Percentiles rank a stretch among this genome's conserved stretches.
Evolutionary conservation across 2,329 filamentous ascomycete species (phyloP).

Genomic region (Colletotrichum falcatum): DNA sequence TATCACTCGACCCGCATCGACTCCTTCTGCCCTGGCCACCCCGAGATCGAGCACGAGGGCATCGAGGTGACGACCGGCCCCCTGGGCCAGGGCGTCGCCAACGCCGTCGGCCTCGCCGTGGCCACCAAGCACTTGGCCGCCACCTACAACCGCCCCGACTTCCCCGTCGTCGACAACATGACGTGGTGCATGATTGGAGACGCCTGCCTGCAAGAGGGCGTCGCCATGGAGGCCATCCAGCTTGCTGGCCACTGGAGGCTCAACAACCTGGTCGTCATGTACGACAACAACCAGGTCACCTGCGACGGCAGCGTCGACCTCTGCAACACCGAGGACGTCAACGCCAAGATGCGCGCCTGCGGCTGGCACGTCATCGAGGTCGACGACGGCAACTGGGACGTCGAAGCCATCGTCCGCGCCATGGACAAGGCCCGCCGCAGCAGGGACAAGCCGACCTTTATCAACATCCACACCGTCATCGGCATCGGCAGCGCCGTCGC

Average conservation of each 20-base stretch:
- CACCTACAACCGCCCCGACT: conserved; percentile 63
- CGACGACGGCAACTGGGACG: conserved; percentile 63
- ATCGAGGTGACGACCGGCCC: conserved; percentile 71
- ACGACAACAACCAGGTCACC: conserved; percentile 72
- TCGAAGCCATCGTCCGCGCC: conserved; percentile 58
- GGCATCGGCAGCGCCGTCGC: conserved; percentile 62
- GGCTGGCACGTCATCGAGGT: conserved; percentile 69
- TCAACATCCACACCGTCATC: conserved; percentile 69
- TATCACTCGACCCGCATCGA: conserved; percentile 60
- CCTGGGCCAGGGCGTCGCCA: conserved; percentile 70
- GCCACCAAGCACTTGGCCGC: conserved; percentile 67
- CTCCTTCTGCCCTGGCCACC: conserved; percentile 66
- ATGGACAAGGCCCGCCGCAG: conserved; percentile 57
- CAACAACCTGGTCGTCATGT: conserved; percentile 68
- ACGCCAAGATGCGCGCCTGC: conserved; percentile 67
- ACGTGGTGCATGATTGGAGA: conserved; percentile 70
- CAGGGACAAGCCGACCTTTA: conserved; percentile 64
- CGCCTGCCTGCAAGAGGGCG: conserved; percentile 69
- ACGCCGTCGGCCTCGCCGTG: conserved; percentile 69
- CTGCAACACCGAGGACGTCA: conserved; percentile 66
- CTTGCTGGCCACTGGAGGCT: conserved; percentile 67
- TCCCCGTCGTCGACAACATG: conserved; percentile 61
- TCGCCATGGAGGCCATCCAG: conserved; percentile 67
- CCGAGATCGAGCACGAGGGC: conserved; percentile 68
- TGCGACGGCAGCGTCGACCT: conserved; percentile 68